A percentile compares a stretch with the other conserved stretches of the same genome.
phyloP scores from a whole-genome alignment of 2,329 filamentous ascomycete genomes.

The Trichophyton simii region DNA sequence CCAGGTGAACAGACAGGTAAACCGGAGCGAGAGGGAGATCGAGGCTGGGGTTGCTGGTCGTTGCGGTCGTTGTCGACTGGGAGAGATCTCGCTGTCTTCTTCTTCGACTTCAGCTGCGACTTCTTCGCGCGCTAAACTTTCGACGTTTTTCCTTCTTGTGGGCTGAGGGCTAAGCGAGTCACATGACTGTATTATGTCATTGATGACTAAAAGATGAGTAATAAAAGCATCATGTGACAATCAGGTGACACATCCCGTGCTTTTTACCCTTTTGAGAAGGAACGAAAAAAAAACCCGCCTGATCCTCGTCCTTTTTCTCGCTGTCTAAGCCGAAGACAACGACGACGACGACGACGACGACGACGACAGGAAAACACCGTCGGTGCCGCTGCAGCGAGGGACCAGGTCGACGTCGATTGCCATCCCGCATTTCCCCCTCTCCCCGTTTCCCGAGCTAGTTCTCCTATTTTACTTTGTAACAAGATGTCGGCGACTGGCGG shows the following conservation, averaged over 20 bases:
- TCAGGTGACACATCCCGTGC: neutral
- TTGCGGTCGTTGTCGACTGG: conserved; percentile 2
- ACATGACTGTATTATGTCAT: neutral
- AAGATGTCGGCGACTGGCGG: conserved; percentile 46
- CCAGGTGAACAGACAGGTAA: neutral
- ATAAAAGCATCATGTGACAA: neutral
- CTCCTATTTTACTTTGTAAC: conserved; percentile 11
- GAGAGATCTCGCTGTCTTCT: conserved; percentile 2
- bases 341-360: no score
- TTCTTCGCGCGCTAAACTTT: neutral
- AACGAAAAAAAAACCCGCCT: neutral
- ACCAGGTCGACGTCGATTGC: no score
- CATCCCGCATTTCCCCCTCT: neutral
- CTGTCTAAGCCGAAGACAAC: neutral
- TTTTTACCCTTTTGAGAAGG: neutral
- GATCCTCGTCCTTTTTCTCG: neutral
- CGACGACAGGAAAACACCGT: no score
- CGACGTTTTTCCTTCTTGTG: conserved; percentile 6
- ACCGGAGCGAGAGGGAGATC: conserved; percentile 6
- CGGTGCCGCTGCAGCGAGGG: no score
- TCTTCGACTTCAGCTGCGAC: neutral
- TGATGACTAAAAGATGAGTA: neutral
- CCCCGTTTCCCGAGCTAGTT: neutral
- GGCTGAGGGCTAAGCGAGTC: conserved; percentile 7
- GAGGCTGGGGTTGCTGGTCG: neutral